Evolutionary conservation across 2,329 filamentous ascomycete species (phyloP).

Genomic region (Cordyceps militaris): DNA sequence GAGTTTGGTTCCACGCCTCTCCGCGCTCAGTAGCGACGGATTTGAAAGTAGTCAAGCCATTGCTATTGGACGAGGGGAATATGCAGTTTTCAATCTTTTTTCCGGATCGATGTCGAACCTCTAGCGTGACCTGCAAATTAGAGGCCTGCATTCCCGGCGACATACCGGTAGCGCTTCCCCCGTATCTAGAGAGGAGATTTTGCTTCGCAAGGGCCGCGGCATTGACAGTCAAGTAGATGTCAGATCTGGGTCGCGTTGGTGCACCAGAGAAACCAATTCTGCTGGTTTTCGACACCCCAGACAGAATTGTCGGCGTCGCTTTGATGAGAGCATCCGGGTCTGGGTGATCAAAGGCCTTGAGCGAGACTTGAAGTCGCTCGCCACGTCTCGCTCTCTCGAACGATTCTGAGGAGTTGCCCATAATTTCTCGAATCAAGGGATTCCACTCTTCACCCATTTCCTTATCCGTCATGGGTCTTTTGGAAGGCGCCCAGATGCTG

Average conservation of each 20-base stretch:
- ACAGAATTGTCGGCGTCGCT: conserved; percentile 78
- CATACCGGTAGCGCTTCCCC: conserved; percentile 68
- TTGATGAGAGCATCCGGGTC: conserved; percentile 78
- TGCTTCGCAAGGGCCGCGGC: conserved; percentile 74
- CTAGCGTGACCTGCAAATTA: conserved; percentile 82
- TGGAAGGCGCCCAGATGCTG: conserved; percentile 65
- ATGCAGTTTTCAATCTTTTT: conserved; percentile 85
- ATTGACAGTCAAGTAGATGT: conserved; percentile 86
- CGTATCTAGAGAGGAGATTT: conserved; percentile 57
- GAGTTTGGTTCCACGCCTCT: conserved; percentile 79
- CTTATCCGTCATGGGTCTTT: conserved; percentile 47
- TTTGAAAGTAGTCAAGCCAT: conserved; percentile 76
- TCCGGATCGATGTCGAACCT: conserved; percentile 73
- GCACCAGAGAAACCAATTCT: conserved; percentile 94
- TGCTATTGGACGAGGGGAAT: conserved; percentile 73
- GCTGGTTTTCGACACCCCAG: conserved; percentile 70
- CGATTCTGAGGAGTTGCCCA: conserved; percentile 64
- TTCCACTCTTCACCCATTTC: conserved; percentile 60
- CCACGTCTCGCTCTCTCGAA: conserved; percentile 67
- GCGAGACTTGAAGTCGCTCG: conserved; percentile 70
- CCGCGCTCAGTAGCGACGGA: conserved; percentile 74
- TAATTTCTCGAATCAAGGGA: conserved; percentile 63
- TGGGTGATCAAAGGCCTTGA: conserved; percentile 68
- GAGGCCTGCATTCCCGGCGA: conserved; percentile 54
- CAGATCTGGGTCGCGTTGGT: conserved; percentile 78